phyloP scores from a whole-genome alignment of 441 rosid species.

The Bruguiera hainesii region DNA sequence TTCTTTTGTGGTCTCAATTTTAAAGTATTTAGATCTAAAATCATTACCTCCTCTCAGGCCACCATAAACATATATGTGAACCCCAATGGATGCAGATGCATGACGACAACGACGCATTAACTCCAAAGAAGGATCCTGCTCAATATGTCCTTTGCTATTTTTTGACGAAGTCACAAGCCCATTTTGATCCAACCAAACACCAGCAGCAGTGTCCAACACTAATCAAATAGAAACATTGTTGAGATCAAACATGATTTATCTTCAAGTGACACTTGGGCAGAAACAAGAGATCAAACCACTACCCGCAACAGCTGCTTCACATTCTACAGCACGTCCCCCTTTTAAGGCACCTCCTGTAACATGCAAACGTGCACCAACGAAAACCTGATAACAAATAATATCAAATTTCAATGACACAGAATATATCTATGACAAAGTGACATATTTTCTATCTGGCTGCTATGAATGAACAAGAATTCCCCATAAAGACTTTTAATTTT shows the following conservation, averaged over 20 bases:
- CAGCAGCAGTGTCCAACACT: constrained; percentile 99
- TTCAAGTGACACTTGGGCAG: constrained; percentile 13
- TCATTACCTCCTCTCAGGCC: constrained; percentile 95
- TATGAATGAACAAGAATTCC: constrained; percentile 1
- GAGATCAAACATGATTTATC: constrained; percentile 7
- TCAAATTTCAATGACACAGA: neutral
- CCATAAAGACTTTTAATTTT: constrained; percentile 5
- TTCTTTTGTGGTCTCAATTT: neutral
- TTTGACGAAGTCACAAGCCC: constrained; percentile 86
- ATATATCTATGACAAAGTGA: neutral
- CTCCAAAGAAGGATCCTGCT: constrained; percentile 73
- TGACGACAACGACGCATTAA: constrained; percentile 98
- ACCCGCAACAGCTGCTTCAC: constrained; percentile 94
- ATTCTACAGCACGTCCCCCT: constrained; percentile 90
- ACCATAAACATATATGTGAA: constrained; percentile 79
- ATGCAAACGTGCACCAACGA: constrained; percentile 95
- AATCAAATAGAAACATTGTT: constrained; percentile 15
- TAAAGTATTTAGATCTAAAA: neutral
- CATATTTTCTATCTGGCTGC: neutral
- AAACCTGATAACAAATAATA: constrained; percentile 58
- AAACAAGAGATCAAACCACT: constrained; percentile 19
- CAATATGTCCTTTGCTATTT: constrained; percentile 55
- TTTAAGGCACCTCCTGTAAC: constrained; percentile 88
- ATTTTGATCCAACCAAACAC: constrained; percentile 95
- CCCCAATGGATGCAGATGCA: constrained; percentile 94